A percentile compares a stretch with the other conserved stretches of the same genome.
Conservation (phyloP, 352 stramenopile species). For the Globisporangium takayamanum region DNA sequence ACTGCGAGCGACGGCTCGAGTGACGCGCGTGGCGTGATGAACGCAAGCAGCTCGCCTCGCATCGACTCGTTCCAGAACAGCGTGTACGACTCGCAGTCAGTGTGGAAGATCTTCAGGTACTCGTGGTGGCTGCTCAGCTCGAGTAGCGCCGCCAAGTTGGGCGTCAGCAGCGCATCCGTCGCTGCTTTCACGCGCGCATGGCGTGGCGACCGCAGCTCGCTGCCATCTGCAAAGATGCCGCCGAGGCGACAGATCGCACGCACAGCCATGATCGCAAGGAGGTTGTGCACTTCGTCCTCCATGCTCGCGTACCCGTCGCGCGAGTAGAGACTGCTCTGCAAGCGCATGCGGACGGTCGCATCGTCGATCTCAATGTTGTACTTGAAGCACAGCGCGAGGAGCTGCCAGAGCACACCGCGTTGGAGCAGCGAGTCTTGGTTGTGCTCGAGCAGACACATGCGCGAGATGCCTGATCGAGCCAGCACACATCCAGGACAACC, state of each 20-base stretch:
- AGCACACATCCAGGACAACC: neutral
- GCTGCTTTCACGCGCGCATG: constrained; percentile 40
- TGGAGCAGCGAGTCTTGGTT: constrained; percentile 54
- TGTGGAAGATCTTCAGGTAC: constrained; percentile 78
- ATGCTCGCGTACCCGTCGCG: constrained; percentile 39
- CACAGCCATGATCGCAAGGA: constrained; percentile 65
- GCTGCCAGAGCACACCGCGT: constrained; percentile 59
- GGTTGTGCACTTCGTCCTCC: constrained; percentile 53
- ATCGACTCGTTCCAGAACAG: constrained; percentile 80
- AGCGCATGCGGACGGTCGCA: constrained; percentile 25
- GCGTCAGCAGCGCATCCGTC: constrained; percentile 57
- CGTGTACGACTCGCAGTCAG: constrained; percentile 73
- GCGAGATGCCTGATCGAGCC: constrained; percentile 35
- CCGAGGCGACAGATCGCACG: constrained; percentile 61
- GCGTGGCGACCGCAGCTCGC: constrained; percentile 35
- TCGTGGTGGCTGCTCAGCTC: constrained; percentile 65
- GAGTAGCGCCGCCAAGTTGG: constrained; percentile 60
- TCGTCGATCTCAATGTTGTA: constrained; percentile 67
- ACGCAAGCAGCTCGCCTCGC: constrained; percentile 52
- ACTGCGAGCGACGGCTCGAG: constrained; percentile 27
- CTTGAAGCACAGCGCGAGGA: constrained; percentile 56
- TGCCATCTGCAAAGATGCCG: constrained; percentile 49
- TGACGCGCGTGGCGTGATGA: constrained; percentile 35
- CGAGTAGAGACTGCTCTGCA: constrained; percentile 30
- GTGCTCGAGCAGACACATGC: constrained; percentile 44